Evolutionary conservation across 2,329 filamentous ascomycete genomes (phyloP).

Genomic region (Sporothrix dimorphospora): DNA sequence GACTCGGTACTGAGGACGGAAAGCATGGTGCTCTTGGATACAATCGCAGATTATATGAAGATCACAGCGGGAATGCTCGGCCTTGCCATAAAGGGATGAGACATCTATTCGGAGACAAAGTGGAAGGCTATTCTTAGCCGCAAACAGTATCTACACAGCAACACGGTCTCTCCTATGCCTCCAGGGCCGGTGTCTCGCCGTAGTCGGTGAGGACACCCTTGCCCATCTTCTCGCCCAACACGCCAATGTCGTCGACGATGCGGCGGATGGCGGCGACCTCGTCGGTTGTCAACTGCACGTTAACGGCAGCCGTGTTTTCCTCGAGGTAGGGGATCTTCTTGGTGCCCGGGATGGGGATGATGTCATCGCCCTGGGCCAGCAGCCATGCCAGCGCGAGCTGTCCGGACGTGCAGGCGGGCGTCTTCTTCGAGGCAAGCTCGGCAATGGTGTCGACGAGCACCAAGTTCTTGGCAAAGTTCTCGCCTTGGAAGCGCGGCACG

Average conservation of each 20-base stretch:
- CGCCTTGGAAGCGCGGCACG: constrained; percentile 54
- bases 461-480: constrained; percentile 61
- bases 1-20: not conserved
- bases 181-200: constrained; percentile 30
- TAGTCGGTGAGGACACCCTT: constrained; percentile 28
- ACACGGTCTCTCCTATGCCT: not conserved
- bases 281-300: constrained; percentile 41
- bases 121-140: not conserved
- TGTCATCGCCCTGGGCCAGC: constrained; percentile 60
- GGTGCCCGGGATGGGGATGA: constrained; percentile 62
- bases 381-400: constrained; percentile 68
- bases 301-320: constrained; percentile 47
- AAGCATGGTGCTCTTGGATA: not conserved
- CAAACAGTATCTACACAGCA: not conserved
- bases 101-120: too few relatives aligned
- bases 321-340: constrained; percentile 52
- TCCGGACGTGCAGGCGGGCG: constrained; percentile 48
- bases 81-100: not conserved
- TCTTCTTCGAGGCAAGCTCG: constrained; percentile 55
- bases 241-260: constrained; percentile 35
- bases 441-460: constrained; percentile 55
- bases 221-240: constrained; percentile 32
- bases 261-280: constrained; percentile 44
- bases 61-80: not conserved
- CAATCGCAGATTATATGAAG: not conserved